phyloP scores from a whole-genome alignment of 2,329 filamentous ascomycete species.

The Mariannaea elegans region DNA sequence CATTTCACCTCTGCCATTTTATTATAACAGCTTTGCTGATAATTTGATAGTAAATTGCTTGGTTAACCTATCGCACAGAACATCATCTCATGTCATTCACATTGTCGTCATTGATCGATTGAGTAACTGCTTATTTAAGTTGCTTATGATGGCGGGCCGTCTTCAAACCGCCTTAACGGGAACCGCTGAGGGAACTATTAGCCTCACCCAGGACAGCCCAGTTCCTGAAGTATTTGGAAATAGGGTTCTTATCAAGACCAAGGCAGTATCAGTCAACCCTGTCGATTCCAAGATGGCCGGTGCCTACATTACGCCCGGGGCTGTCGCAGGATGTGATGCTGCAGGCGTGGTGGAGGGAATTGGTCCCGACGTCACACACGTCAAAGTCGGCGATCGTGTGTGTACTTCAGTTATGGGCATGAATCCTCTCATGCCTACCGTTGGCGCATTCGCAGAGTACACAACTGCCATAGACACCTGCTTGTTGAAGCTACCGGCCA shows the following conservation, averaged over 20 bases:
- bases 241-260: conserved; percentile 44
- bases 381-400: conserved; percentile 58
- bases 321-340: conserved; percentile 54
- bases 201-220: background rate
- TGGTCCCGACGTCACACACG: conserved; percentile 46
- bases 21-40: too few relatives aligned
- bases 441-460: conserved; percentile 54
- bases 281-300: conserved; percentile 46
- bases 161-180: background rate
- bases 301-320: conserved; percentile 12
- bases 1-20: too few relatives aligned
- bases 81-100: too few relatives aligned
- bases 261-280: conserved; percentile 45
- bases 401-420: conserved; percentile 20
- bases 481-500: conserved; percentile 53
- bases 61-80: too few relatives aligned
- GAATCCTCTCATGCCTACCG: conserved; percentile 1
- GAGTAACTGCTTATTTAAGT: too few relatives aligned
- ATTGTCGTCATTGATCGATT: too few relatives aligned
- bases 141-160: too few relatives aligned
- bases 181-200: background rate
- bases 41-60: too few relatives aligned
- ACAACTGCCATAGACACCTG: conserved; percentile 49
- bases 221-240: conserved; percentile 13
- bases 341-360: conserved; percentile 56